These are phyloP conservation scores for Ramalina peruviana DNA, from an alignment of 495 filamentous ascomycete species.

Conservation along the genomic window DNA sequence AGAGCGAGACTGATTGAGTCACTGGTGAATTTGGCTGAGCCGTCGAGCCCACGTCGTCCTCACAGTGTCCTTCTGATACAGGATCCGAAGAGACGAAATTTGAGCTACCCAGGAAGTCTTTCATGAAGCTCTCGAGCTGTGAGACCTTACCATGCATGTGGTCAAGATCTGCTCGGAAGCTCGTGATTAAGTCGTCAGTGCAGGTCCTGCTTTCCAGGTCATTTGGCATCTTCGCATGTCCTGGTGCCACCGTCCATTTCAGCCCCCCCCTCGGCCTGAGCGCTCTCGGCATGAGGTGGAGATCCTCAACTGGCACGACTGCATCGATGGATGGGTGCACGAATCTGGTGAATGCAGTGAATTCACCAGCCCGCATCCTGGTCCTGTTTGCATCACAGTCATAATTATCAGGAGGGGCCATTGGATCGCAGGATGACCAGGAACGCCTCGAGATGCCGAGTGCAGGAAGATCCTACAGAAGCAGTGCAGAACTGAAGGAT, in stretches of 20 bases:
- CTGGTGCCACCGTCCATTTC: not conserved
- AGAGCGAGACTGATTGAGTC: no score
- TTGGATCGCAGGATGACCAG: no score
- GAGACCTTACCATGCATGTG: not conserved
- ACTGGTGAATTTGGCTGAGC: no score
- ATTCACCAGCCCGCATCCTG: not conserved
- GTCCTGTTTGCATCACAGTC: not conserved
- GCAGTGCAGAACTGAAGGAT: no score
- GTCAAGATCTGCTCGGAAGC: not conserved
- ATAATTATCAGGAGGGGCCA: no score
- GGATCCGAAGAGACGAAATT: no score
- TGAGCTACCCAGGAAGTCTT: not conserved
- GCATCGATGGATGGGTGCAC: slow-evolving; percentile 7
- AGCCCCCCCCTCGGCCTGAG: not conserved
- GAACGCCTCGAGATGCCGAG: no score
- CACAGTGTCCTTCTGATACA: no score
- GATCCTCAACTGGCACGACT: not conserved
- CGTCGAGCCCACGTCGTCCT: no score
- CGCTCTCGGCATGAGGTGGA: slow-evolving; percentile 2
- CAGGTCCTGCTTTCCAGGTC: no score
- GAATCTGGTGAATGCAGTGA: not conserved
- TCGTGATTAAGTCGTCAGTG: not conserved
- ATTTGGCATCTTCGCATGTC: not conserved
- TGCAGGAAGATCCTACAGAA: no score
- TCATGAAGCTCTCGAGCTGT: not conserved